Base-by-base conservation (phyloP, 176 grass and related monocot genomes). In the Avena insularis region DNA sequence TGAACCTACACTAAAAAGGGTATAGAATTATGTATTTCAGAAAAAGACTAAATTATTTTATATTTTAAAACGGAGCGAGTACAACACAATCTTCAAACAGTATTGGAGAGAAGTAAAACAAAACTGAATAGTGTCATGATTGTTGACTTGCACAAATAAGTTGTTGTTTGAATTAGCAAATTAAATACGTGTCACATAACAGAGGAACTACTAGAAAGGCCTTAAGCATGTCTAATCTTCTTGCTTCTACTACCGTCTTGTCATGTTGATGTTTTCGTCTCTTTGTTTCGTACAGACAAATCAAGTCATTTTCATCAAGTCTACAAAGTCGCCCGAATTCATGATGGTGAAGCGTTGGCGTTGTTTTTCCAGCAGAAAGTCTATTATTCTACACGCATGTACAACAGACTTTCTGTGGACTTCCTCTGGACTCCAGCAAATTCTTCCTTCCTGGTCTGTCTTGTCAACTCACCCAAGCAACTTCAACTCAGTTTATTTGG, bases 221-320 rank as follows among this genome's bases (percentile, higher is more conserved):
- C 23, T 69, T 27, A 17, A 7, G 53, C 15, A 55, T 50, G 85
- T 59, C 66, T 63, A 80, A 80, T 80, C 66, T 67, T 66, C 63
- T 67, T 67, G 29, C 64, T 67, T 66, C 63, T 33, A 53, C 63
- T 33, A 61, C 67, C 62, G 56, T 90, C 61, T 33, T 86, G 62
- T 90, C 79, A 83, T 63, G 63, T 64, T 31, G 21, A 81, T 33
- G 45, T 43, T 80, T 80, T 80, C 77, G 83, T 67, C 48, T 40
- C 75, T 50, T 79, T 78, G 43, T 54, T 58, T 56, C 0, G 2
- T 33, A 38, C 11, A 87, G 65, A 84, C 67, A 83, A 38, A 31
- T 50, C 36, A 67, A 20, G 75, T 87, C 89, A 43, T 80, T 84
- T 84, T 87, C 85, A 80, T 63, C 73, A 31, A 54, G 73, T 55